These are phyloP conservation scores for Cubamyces sp. DNA, from an alignment of 768 basidiomycete genomes.

Conservation along the genomic window DNA sequence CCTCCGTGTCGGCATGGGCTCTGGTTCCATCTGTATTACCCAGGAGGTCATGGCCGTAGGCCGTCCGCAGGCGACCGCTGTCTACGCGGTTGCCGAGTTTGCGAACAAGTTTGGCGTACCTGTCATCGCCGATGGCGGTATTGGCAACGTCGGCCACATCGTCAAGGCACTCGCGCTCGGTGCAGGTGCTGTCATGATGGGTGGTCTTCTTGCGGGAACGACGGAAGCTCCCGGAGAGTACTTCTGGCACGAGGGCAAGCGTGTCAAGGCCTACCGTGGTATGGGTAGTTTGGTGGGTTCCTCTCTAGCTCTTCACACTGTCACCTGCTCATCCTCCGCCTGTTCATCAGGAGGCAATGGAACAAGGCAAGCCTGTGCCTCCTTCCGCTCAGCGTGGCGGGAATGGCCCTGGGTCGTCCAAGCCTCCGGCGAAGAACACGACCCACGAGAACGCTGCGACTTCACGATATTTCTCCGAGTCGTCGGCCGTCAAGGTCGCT, in stretches of 20 bases:
- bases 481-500: constrained; percentile 92
- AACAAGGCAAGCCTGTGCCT: constrained; percentile 60
- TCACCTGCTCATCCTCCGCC: neutral
- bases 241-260: constrained; percentile 98
- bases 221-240: constrained; percentile 98
- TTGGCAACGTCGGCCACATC: constrained; percentile 95
- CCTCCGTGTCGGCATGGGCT: constrained; percentile 97
- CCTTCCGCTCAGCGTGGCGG: constrained; percentile 34
- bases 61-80: constrained; percentile 96
- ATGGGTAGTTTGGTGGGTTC: constrained; percentile 85
- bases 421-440: constrained; percentile 39
- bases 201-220: constrained; percentile 92
- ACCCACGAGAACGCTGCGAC: constrained; percentile 92
- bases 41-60: constrained; percentile 99
- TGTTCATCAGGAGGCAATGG: constrained; percentile 74
- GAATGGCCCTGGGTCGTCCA: constrained; percentile 23
- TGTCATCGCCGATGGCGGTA: constrained; percentile 95
- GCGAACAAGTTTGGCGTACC: constrained; percentile 92
- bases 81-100: constrained; percentile 95
- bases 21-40: constrained; percentile 98
- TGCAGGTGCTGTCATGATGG: constrained; percentile 99
- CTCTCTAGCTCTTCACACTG: neutral
- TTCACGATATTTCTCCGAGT: constrained; percentile 93
- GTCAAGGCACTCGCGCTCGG: constrained; percentile 96
- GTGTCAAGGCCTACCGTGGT: constrained; percentile 97